phyloP scores from a whole-genome alignment of 116 monocot genomes.

The Trichopus zeylanicus region DNA sequence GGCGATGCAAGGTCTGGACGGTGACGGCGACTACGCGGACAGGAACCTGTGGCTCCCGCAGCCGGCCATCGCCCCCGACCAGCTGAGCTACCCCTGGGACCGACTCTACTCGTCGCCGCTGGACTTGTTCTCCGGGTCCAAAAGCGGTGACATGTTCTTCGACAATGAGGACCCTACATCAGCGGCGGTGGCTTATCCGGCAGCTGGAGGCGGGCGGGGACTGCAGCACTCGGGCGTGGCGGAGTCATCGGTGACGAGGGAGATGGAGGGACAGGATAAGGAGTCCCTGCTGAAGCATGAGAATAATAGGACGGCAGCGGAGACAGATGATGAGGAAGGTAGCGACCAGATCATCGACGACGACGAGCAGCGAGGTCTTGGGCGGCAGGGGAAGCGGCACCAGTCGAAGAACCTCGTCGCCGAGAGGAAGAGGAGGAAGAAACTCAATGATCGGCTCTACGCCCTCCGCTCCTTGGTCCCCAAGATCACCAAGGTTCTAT shows the following conservation, averaged over 20 bases:
- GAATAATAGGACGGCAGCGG: slow-evolving; percentile 11
- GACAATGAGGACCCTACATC: slow-evolving; percentile 13
- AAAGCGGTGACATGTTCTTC: slow-evolving; percentile 12
- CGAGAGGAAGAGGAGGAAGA: slow-evolving; percentile 86
- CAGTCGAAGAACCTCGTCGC: slow-evolving; percentile 80
- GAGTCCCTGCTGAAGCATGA: slow-evolving; percentile 28
- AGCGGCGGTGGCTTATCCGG: too few relatives aligned
- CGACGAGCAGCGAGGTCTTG: slow-evolving; percentile 26
- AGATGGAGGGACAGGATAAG: slow-evolving; percentile 8
- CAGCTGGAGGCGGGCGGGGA: too few relatives aligned
- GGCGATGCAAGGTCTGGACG: neutral
- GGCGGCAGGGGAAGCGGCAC: slow-evolving; percentile 30
- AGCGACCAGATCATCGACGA: slow-evolving; percentile 59
- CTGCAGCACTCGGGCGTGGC: neutral
- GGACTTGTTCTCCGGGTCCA: slow-evolving; percentile 16
- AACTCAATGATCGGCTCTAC: slow-evolving; percentile 82
- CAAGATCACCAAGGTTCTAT: slow-evolving; percentile 73
- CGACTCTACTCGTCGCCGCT: slow-evolving; percentile 18
- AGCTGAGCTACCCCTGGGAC: slow-evolving; percentile 19
- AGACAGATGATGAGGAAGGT: slow-evolving; percentile 45
- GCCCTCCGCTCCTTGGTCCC: slow-evolving; percentile 71
- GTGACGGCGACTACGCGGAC: neutral
- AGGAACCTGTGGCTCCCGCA: slow-evolving; percentile 15
- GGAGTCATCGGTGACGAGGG: slow-evolving; percentile 4
- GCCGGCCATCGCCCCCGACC: neutral